Evolutionary conservation across 495 filamentous ascomycete genomes (phyloP).

Genomic region (Annulohypoxylon bovei): DNA sequence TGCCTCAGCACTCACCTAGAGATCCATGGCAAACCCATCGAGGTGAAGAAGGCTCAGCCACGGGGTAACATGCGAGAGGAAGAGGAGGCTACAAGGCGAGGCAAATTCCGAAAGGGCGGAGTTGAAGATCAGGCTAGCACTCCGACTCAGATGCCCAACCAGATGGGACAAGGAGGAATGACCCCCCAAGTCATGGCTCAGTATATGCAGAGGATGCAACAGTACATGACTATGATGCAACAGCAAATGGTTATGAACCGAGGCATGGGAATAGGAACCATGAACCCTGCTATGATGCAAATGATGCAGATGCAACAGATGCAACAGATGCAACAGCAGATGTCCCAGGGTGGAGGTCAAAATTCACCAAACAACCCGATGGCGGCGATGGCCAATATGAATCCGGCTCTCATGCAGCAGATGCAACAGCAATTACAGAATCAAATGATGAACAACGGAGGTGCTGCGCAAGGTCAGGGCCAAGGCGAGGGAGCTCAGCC

Average conservation of each 20-base stretch:
- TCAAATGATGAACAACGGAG: conserved; percentile 64
- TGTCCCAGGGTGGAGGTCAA: conserved; percentile 58
- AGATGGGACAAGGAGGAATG: conserved; percentile 70
- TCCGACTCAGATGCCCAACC: conserved; percentile 54
- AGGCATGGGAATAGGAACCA: conserved; percentile 55
- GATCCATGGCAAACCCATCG: conserved; percentile 94
- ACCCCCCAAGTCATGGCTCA: conserved; percentile 97
- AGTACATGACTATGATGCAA: conserved; percentile 95
- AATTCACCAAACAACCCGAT: conserved; percentile 57
- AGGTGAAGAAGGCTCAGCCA: conserved; percentile 98
- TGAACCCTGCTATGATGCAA: conserved; percentile 73
- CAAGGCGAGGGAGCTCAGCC: conserved; percentile 46
- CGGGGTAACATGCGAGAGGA: conserved; percentile 94
- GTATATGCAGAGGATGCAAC: conserved; percentile 97
- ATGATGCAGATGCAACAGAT: conserved; percentile 78
- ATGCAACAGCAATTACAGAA: conserved; percentile 88
- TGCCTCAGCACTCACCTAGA: conserved; percentile 81
- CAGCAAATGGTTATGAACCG: conserved; percentile 75
- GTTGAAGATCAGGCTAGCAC: conserved; percentile 54
- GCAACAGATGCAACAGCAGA: conserved; percentile 82
- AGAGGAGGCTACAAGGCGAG: conserved; percentile 77
- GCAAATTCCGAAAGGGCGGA: conserved; percentile 62
- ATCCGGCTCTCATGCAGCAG: conserved; percentile 83
- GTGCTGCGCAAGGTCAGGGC: conserved; percentile 49
- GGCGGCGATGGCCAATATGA: conserved; percentile 69